Evolutionary conservation across 257 asterid species (phyloP), one percentile per base, ranked within the genome.

Genomic region (Nicotiana undulata): DNA sequence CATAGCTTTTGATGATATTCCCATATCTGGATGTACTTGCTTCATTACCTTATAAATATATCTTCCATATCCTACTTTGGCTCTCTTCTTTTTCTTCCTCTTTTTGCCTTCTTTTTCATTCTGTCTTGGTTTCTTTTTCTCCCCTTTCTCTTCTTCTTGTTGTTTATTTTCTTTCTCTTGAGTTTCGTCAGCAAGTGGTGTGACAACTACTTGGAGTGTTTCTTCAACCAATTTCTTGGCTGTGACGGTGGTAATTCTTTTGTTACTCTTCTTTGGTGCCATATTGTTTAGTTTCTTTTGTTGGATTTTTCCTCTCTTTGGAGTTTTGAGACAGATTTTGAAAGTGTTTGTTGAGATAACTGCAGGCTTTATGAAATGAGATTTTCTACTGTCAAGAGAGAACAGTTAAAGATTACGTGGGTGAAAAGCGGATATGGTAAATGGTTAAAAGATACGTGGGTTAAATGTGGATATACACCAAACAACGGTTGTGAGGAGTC

Each of bases 11-110:
- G 91, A 85, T 9, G 96, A 89, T 4, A 94, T 89, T 7, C 92
- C 96, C 88, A 90, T 52, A 0, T 89, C 97, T 4, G 97, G 97
- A 24, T 94, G 97, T 72, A 94, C 98, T 75, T 94, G 96, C 81
- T 92, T 94, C 96, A 92, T 70, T 65, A 94, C 97, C 85, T 53
- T 86, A n/a, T 29, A 87, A 75, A 92, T 83, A 9, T 94, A 92
- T 67, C 86, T 90, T 81, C 89, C 88, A 81, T 89, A 92, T 85
- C 87, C 86, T 20, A 53, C 51, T 26, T 79, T 67, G 7, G 86
- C 83, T n/a, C 84, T 80, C 84, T 18, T 85, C 86, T 46, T 79
- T 75, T 5, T 82, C 67, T 0, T 81, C 85, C 58, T 79, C 79
- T 5, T 82, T 53, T 0, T 81, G 9, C 8, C 85, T 13, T 86